Conservation (phyloP, 148 eudicot species). For the Heliosperma pusillum region DNA sequence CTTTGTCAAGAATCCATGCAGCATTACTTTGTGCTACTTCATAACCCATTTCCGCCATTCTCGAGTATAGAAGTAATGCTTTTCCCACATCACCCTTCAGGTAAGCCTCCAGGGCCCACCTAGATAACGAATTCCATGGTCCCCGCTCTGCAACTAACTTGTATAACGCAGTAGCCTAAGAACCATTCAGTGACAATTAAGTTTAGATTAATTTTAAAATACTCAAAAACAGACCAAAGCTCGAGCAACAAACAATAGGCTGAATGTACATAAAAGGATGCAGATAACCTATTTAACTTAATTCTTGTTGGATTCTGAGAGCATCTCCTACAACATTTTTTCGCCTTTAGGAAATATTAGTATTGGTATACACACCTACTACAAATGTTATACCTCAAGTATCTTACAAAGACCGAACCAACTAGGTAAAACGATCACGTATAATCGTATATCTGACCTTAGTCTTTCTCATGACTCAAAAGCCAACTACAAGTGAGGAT, state of each 20-base stretch:
- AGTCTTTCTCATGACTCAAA: not conserved
- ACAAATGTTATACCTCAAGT: not conserved
- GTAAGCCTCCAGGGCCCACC: slow-evolving; percentile 96
- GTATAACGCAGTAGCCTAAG: slow-evolving; percentile 81
- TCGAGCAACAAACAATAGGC: not conserved
- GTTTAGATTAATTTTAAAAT: not conserved
- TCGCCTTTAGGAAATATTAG: not conserved
- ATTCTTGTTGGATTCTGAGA: not conserved
- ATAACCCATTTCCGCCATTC: slow-evolving; percentile 98
- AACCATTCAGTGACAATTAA: slow-evolving; percentile 12
- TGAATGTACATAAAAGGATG: not conserved
- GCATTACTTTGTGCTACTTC: slow-evolving; percentile 99
- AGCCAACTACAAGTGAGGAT: too few species aligned
- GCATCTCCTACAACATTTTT: not conserved
- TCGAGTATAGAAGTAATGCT: slow-evolving; percentile 72
- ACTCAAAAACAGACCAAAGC: not conserved
- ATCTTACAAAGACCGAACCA: not conserved
- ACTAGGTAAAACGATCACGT: not conserved
- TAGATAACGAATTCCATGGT: slow-evolving; percentile 93
- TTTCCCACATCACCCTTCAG: slow-evolving; percentile 90
- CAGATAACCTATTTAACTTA: not conserved
- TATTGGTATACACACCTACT: not conserved
- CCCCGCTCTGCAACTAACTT: slow-evolving; percentile 98
- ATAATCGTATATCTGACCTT: not conserved
- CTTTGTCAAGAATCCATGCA: slow-evolving; percentile 96